Evolutionary conservation across 2,329 filamentous ascomycete species (phyloP).

Genomic region (Penicillium hesseltinei): DNA sequence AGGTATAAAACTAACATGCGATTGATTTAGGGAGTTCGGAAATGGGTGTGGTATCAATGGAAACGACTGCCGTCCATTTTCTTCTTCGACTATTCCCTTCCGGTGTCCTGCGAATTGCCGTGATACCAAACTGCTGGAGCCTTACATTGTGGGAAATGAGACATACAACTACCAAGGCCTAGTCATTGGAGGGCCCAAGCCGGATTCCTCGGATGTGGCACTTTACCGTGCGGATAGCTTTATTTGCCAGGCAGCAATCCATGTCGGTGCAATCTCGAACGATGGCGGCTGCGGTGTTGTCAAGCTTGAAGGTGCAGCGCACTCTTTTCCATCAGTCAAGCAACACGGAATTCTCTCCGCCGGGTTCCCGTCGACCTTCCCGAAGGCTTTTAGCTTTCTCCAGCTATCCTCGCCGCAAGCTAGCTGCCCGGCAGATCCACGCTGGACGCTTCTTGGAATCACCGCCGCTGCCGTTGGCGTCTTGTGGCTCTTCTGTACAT

Average conservation of each 20-base stretch:
- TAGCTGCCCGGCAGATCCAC: constrained; percentile 70
- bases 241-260: constrained; percentile 80
- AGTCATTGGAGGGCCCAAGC: constrained; percentile 51
- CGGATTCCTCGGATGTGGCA: constrained; percentile 43
- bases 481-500: constrained; percentile 77
- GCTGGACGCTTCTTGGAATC: constrained; percentile 80
- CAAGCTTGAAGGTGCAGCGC: constrained; percentile 66
- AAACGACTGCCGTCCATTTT: constrained; percentile 56
- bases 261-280: constrained; percentile 74
- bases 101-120: constrained; percentile 57
- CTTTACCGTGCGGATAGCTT: constrained; percentile 87
- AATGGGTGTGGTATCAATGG: constrained; percentile 56
- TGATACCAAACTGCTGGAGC: constrained; percentile 48
- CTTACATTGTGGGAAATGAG: constrained; percentile 52
- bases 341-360: constrained; percentile 74
- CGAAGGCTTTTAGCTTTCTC: constrained; percentile 78
- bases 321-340: constrained; percentile 61
- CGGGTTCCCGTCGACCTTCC: constrained; percentile 84
- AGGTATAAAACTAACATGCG: not conserved
- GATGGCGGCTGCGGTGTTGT: constrained; percentile 80
- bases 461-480: constrained; percentile 76
- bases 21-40: constrained; percentile 36
- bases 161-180: constrained; percentile 52
- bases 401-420: constrained; percentile 52
- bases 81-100: constrained; percentile 52